A percentile compares a stretch with the other conserved stretches of the same genome.
These are phyloP conservation scores for Candida vaughaniae DNA, from an alignment of 805 yeast genomes.

Conservation along the genomic window DNA sequence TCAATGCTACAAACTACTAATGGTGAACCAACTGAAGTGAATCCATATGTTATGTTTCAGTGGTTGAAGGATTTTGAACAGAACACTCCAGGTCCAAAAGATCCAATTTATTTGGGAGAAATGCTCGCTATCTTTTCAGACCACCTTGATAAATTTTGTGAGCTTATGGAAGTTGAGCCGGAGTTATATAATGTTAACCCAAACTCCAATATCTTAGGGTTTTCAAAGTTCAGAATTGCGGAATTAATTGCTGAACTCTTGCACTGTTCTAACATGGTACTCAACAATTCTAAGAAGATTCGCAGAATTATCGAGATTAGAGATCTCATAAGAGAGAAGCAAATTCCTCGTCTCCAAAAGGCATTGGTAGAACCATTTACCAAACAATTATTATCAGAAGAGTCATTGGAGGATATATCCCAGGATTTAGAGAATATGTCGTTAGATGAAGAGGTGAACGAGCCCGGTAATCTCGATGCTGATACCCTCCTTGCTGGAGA, in stretches of 20 bases:
- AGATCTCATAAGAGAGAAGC: slow-evolving; percentile 56
- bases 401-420: slow-evolving; percentile 28
- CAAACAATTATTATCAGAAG: not conserved
- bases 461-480: slow-evolving; percentile 11
- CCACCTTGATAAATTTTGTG: slow-evolving; percentile 67
- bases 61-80: slow-evolving; percentile 59
- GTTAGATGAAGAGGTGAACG: slow-evolving; percentile 27
- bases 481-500: slow-evolving; percentile 13
- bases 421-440: slow-evolving; percentile 37
- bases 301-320: slow-evolving; percentile 66
- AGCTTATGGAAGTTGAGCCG: slow-evolving; percentile 48
- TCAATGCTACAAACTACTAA: slow-evolving; percentile 44
- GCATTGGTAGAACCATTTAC: slow-evolving; percentile 31
- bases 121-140: slow-evolving; percentile 76
- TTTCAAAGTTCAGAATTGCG: slow-evolving; percentile 85
- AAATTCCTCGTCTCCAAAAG: slow-evolving; percentile 43
- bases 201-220: slow-evolving; percentile 62
- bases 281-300: slow-evolving; percentile 75
- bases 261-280: slow-evolving; percentile 97
- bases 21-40: slow-evolving; percentile 37
- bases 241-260: slow-evolving; percentile 91
- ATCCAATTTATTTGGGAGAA: slow-evolving; percentile 89
- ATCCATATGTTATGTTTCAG: slow-evolving; percentile 40
- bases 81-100: slow-evolving; percentile 90
- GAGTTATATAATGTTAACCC: slow-evolving; percentile 14